Evolutionary conservation across 106 monocot genomes (phyloP).

Genomic region (Dioscorea zingiberensis): DNA sequence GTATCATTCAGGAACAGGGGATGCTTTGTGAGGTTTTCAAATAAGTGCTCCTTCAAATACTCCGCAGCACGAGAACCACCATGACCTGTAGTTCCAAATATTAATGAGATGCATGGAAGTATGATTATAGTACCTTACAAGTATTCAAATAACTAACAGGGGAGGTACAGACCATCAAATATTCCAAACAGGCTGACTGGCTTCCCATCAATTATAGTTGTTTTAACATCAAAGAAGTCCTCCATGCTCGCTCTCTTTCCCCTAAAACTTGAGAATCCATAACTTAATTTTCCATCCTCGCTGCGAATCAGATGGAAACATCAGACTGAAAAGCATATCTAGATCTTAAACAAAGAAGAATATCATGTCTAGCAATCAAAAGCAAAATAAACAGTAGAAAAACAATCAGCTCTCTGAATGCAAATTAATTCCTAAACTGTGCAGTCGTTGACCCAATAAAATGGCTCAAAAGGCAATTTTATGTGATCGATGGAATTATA

Average conservation of each 20-base stretch:
- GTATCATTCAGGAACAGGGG: slow-evolving; percentile 76
- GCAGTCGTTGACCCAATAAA: background rate
- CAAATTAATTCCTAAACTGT: background rate
- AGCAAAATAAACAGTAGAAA: no score
- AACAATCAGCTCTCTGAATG: background rate
- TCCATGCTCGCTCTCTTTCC: slow-evolving; percentile 85
- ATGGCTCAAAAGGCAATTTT: background rate
- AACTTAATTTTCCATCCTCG: slow-evolving; percentile 71
- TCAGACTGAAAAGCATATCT: background rate
- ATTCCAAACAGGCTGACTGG: slow-evolving; percentile 69
- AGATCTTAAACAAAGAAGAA: background rate
- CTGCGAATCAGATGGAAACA: slow-evolving; percentile 26
- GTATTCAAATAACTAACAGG: background rate
- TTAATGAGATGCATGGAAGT: background rate
- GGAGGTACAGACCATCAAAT: slow-evolving; percentile 65
- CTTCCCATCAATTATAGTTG: slow-evolving; percentile 42
- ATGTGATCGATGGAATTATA: background rate
- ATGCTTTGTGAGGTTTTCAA: slow-evolving; percentile 88
- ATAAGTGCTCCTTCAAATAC: slow-evolving; percentile 86
- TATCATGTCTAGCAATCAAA: no score
- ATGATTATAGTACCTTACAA: no score
- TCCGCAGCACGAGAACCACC: slow-evolving; percentile 92
- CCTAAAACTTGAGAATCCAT: slow-evolving; percentile 73
- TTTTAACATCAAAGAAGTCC: slow-evolving; percentile 77
- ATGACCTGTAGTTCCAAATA: slow-evolving; percentile 43